Base-by-base conservation (phyloP, 371 early-diverging fungal species). In the Mucor sp. region DNA sequence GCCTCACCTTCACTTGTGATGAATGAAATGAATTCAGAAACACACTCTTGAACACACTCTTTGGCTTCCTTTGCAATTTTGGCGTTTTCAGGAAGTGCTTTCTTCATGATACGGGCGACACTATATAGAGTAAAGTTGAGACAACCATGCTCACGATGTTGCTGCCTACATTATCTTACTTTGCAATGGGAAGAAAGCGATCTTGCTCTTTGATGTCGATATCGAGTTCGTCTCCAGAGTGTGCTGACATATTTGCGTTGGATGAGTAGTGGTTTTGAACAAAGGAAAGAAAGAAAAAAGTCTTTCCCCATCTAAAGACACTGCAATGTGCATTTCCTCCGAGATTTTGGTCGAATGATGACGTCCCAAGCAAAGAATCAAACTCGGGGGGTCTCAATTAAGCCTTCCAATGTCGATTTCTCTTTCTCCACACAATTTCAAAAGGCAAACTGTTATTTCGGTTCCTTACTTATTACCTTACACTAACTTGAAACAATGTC, bases 41-140 rank as follows among this genome's bases (percentile, higher is more conserved):
- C 99, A 77, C 99, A 98, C 80, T 98, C 99, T 84, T 98, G 97
- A 21, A 99, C 94, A 65, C 96, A 93, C 74, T 99, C 97, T 76
- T 99, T 99, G 32, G 99, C 99, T 71, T 99, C 99, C 75, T 99
- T 99, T 28, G 99, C 95, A 85, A 99, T 96, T 76, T 99, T 99
- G 23, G 99, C 99, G 74, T 94, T 97, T 41, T 93, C 95, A 1
- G 99, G 99, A 58, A 99, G 86, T 14, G 97, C 94, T 47, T 91
- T 87, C 81, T 99, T 99, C 99, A 99, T 99, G 59, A 99, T 98
- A 67, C 99, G 91, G 9, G 98, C 95, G 23, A 99, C 98, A 82
- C 97, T 98, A 65, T 91, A 93, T 21, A 21, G 19, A 47, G 11
- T 23, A 6, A 11, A 33, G 3, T 19, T 47, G 14, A 44, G 27